Conservation (phyloP, 176 grass and related monocot genomes). For the Phragmites australis region DNA sequence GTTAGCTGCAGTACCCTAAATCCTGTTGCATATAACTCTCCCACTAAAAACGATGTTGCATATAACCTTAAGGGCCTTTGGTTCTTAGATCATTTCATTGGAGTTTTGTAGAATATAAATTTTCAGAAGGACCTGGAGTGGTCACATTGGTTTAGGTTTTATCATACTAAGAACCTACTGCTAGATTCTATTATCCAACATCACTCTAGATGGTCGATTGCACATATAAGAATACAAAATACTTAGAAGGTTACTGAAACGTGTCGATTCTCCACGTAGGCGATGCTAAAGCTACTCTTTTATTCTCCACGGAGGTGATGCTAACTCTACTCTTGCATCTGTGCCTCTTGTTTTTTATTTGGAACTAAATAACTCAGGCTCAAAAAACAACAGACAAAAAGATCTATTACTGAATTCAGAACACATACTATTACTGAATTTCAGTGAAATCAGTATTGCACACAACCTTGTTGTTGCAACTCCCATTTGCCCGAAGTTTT, state of each 20-base stretch:
- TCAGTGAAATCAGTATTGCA: neutral
- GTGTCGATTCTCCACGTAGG: neutral
- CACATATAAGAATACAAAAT: neutral
- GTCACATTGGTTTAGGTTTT: conserved; percentile 6
- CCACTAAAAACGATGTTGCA: neutral
- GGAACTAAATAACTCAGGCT: neutral
- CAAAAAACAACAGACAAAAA: neutral
- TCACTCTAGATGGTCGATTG: neutral
- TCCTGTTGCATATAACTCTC: neutral
- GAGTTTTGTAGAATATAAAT: neutral
- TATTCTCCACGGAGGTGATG: neutral
- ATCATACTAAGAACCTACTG: neutral
- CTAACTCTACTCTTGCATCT: neutral
- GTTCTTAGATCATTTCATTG: conserved; percentile 14
- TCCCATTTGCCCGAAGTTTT: neutral
- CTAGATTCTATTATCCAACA: neutral
- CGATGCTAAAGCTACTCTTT: neutral
- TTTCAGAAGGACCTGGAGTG: neutral
- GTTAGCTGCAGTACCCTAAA: neutral
- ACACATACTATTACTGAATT: neutral
- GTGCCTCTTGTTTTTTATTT: neutral
- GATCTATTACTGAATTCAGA: neutral
- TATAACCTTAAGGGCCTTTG: neutral
- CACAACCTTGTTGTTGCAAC: neutral
- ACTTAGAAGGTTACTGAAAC: neutral